These are phyloP conservation scores for Letharia lupina DNA, from an alignment of 495 filamentous ascomycete species.

Conservation along the genomic window DNA sequence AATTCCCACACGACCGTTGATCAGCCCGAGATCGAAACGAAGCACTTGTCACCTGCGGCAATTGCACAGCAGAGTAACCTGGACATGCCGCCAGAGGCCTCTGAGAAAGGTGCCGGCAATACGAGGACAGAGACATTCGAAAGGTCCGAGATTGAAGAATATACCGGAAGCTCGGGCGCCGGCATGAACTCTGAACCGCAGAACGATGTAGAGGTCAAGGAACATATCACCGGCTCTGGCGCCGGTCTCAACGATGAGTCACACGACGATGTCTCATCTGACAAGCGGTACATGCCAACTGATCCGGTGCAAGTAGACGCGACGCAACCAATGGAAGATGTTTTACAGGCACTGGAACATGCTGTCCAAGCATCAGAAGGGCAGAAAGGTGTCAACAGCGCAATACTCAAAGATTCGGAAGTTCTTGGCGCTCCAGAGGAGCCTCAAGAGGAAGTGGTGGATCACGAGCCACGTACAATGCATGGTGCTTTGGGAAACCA, in stretches of 20 bases:
- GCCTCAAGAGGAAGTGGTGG: background rate
- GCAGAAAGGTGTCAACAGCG: background rate
- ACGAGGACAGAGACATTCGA: background rate
- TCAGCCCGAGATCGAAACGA: background rate
- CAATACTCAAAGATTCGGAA: background rate
- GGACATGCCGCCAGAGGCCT: background rate
- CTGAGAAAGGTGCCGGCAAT: background rate
- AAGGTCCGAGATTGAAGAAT: background rate
- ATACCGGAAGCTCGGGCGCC: background rate
- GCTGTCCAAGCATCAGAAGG: background rate
- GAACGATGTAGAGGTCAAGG: background rate
- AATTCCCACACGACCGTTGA: background rate
- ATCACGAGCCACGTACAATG: constrained; percentile 12
- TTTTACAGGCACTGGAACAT: background rate
- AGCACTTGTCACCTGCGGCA: background rate
- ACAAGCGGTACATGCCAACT: background rate
- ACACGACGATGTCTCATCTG: background rate
- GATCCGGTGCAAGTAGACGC: background rate
- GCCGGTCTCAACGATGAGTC: background rate
- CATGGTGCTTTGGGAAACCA: constrained; percentile 5
- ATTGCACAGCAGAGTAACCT: background rate
- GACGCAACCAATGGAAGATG: background rate
- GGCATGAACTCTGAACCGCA: background rate
- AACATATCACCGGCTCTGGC: background rate
- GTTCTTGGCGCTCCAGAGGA: background rate